Evolutionary conservation across 2,329 filamentous ascomycete species (phyloP), one percentile per base, ranked within the genome.

Genomic region (Aspergillus pseudotamarii): DNA sequence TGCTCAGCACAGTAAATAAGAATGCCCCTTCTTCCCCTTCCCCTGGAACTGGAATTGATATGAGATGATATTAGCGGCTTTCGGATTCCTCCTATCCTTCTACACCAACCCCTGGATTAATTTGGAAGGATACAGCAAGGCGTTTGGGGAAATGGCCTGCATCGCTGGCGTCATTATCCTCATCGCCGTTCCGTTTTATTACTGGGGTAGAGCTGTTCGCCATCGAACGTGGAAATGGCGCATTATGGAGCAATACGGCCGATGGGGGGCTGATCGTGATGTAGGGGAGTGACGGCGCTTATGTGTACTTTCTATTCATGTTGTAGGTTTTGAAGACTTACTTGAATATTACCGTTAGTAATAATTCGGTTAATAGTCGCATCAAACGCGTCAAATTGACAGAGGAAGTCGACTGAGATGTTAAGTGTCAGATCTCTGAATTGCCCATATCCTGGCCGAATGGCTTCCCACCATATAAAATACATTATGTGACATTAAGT

Each of bases 51-150:
- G 14, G 14, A 16, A n/a, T 30, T 14, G 8, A 56, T 28, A n/a
- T 43, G 26, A 26, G 16, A 16, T 16, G 34, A 28, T 38, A 6
- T 8, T 45, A 65, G 64, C 64, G 8, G 41, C 41, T 10, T 61
- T 65, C 21, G 58, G 58, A 2, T 65, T 65, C 43, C 64, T 65
- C 21, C 32, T 66, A 10, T 66, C 64, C 1, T 66, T 66, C 46
- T 66, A 64, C 38, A 59, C 64, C 0, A 66, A 64, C 51, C 64
- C 61, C 4, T 64, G 64, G 64, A 58, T 65, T 21, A 28, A 56
- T 11, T 19, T 28, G 4, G 59, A 55, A 4, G 64, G 64, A 3
- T 64, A 65, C 28, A 26, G 30, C 5, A 34, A 36, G 4, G 64
- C 64, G 4, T 65, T 61, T 30, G 58, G 58, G 9, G 55, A 43